phyloP scores from a whole-genome alignment of 768 basidiomycete genomes.

The Tulasnella sp. region DNA sequence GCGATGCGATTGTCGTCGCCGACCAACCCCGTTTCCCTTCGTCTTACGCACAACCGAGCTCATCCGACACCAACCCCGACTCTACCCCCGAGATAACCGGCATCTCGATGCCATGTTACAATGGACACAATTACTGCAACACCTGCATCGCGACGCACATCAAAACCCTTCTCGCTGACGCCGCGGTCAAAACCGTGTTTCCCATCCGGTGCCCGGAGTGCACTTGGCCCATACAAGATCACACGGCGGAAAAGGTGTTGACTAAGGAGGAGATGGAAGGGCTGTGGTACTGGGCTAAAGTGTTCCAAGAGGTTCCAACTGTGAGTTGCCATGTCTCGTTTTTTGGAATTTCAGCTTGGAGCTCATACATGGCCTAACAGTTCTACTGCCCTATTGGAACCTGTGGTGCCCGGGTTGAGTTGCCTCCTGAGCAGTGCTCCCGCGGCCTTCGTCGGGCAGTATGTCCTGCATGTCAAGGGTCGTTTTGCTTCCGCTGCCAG shows the following conservation, averaged over 20 bases:
- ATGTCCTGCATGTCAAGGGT: constrained; percentile 21
- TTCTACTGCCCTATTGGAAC: not conserved
- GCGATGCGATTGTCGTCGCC: constrained; percentile 4
- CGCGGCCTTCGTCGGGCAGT: not conserved
- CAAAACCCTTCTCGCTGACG: constrained; percentile 19
- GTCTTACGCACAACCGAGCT: not conserved
- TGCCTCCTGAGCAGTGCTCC: not conserved
- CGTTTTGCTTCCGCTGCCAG: constrained; percentile 17
- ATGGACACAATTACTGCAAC: constrained; percentile 14
- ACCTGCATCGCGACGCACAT: constrained; percentile 20
- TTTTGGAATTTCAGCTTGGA: not conserved
- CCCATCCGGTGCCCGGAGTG: constrained; percentile 30
- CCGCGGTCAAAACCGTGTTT: not conserved
- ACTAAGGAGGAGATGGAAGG: constrained; percentile 4
- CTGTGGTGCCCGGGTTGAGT: not conserved
- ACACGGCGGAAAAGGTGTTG: constrained; percentile 17
- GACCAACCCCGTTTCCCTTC: not conserved
- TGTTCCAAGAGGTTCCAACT: not conserved
- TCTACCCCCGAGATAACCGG: not conserved
- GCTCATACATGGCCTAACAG: not conserved
- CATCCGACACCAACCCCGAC: not conserved
- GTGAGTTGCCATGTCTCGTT: not conserved
- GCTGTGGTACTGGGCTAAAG: not conserved
- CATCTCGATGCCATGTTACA: not conserved
- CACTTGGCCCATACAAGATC: constrained; percentile 16